Evolutionary conservation across 1,284 basidiomycete genomes (phyloP), one percentile per base, ranked within the genome.

Genomic region (Cutaneotrichosporon sp.): DNA sequence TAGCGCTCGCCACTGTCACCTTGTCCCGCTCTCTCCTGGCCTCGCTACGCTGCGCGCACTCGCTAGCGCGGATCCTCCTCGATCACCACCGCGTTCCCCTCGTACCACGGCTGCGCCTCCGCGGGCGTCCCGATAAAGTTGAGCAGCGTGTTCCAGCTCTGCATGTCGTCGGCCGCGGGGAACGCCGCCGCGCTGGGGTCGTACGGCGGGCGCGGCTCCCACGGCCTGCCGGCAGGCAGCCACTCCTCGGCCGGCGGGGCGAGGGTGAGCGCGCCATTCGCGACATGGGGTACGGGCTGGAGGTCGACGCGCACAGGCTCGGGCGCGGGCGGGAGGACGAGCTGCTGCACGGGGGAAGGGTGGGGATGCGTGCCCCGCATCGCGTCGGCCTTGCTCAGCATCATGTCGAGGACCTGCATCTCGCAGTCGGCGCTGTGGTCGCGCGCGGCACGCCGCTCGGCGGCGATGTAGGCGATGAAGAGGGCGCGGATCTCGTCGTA

Each of bases 321-420:
- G 27, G 59, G 9, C 22, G 54, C 2, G 54, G 42, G 16, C 22
- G 49, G n/a, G 16, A 9, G 25, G 25, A n/a, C 18, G 45, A 25
- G 46, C 45, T 20, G 45, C 24, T 57, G 56, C 5, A 27, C 42
- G 2, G 50, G 56, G 14, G 45, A 31, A 13, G 13, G 45, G 14
- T 22, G 43, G 16, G 43, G 46, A 7, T 42, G 38, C 18, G 38
- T n/a, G 14, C 49, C 29, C 22, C 29, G 25, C 20, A 64, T 50
- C 43, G 51, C 63, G 54, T 64, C 51, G 0, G 63, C 60, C 49
- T 60, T 58, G 25, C 52, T 45, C 33, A 67, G 60, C 63, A 67
- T 64, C 63, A 64, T 59, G 54, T 67, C 66, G 38, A 67, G 58
- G 16, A 67, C 66, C n/a, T 38, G 31, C 25, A 67, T 42, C 58